Conservation (phyloP, 257 asterid genomes). For the Nyctanthes arbortristis region DNA sequence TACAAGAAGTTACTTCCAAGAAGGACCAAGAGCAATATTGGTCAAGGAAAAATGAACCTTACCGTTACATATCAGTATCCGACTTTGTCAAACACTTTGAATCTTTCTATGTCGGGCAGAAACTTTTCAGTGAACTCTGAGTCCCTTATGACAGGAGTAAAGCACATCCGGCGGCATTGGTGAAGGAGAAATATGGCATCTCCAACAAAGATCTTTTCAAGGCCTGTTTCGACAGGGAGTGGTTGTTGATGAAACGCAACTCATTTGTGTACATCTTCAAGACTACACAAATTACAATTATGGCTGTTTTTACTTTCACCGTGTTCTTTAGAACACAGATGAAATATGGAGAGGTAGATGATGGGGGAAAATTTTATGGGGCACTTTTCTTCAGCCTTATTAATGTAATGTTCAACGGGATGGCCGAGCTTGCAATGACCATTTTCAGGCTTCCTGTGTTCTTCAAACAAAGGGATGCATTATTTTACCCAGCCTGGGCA, state of each 20-base stretch:
- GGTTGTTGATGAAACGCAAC: slow-evolving; percentile 67
- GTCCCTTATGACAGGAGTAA: slow-evolving; percentile 56
- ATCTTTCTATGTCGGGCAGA: slow-evolving; percentile 51
- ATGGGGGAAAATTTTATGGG: slow-evolving; percentile 62
- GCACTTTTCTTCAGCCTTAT: slow-evolving; percentile 70
- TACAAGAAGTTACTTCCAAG: slow-evolving; percentile 70
- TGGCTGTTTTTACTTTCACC: slow-evolving; percentile 67
- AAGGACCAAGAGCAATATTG: slow-evolving; percentile 75
- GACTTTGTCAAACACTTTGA: slow-evolving; percentile 44
- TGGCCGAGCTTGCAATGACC: slow-evolving; percentile 74
- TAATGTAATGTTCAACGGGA: slow-evolving; percentile 73
- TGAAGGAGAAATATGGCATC: slow-evolving; percentile 57
- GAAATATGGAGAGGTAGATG: slow-evolving; percentile 56
- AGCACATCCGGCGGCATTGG: slow-evolving; percentile 70
- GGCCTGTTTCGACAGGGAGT: slow-evolving; percentile 67
- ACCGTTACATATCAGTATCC: slow-evolving; percentile 43
- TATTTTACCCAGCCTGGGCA: slow-evolving; percentile 74
- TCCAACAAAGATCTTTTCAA: slow-evolving; percentile 61
- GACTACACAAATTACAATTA: slow-evolving; percentile 64
- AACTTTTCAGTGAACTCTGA: slow-evolving; percentile 37
- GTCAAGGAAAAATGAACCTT: slow-evolving; percentile 46
- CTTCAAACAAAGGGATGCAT: slow-evolving; percentile 66
- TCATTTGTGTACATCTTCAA: slow-evolving; percentile 66
- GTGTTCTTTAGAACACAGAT: slow-evolving; percentile 69
- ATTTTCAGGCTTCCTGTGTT: slow-evolving; percentile 66